Conservation (phyloP, 495 filamentous ascomycete species). For the Astrothelium macrocarpum region DNA sequence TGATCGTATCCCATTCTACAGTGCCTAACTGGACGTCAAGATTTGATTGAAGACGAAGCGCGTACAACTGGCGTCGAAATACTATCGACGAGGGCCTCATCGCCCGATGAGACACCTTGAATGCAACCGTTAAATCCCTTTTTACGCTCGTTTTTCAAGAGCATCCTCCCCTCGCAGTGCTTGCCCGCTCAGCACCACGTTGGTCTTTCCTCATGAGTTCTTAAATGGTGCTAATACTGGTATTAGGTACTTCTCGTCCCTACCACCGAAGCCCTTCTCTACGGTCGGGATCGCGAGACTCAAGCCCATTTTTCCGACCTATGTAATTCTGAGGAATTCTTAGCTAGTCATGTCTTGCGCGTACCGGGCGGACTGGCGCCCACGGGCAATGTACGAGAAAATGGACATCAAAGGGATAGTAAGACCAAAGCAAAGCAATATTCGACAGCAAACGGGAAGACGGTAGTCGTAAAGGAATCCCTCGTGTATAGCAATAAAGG, state of each 20-base stretch:
- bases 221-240: neutral
- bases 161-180: constrained; percentile 86
- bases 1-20: no score
- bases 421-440: constrained; percentile 89
- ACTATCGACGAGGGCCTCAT: neutral
- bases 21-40: no score
- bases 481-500: constrained; percentile 95
- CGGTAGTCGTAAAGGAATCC: constrained; percentile 87
- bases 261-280: constrained; percentile 79
- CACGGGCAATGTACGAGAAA: constrained; percentile 52
- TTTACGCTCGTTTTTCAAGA: constrained; percentile 95
- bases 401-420: constrained; percentile 71
- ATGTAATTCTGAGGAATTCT: constrained; percentile 81
- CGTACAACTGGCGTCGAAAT: neutral
- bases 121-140: constrained; percentile 99
- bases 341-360: constrained; percentile 92
- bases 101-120: constrained; percentile 38
- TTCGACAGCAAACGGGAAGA: constrained; percentile 84
- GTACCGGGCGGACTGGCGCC: constrained; percentile 52
- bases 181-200: constrained; percentile 84
- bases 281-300: constrained; percentile 81
- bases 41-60: neutral
- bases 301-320: constrained; percentile 69
- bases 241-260: constrained; percentile 80
- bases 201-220: constrained; percentile 20